Evolutionary conservation across 306 rosid genomes (phyloP).

Genomic region (Begonia peltatifolia): DNA sequence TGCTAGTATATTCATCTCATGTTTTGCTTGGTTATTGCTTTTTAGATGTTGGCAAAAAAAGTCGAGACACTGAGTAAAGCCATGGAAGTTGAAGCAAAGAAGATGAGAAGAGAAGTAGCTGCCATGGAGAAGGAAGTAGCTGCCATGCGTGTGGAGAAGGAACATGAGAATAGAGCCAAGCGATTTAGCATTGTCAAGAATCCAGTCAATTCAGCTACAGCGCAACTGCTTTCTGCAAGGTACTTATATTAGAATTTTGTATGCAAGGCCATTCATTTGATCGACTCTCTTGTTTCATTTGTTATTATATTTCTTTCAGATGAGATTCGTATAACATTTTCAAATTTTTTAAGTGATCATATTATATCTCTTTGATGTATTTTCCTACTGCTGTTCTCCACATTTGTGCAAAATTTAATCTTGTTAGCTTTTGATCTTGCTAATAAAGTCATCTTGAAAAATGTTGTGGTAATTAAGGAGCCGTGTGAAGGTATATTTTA

Average conservation of each 20-base stretch:
- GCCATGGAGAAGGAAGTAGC: slow-evolving; percentile 98
- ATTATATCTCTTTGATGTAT: no score
- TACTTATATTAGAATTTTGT: slow-evolving; percentile 11
- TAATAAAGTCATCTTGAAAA: no score
- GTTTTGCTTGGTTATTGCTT: slow-evolving; percentile 3
- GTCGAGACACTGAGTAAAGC: slow-evolving; percentile 97
- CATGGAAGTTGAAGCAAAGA: slow-evolving; percentile 99
- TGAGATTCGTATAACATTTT: no score
- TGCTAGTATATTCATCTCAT: no score
- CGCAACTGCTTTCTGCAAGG: slow-evolving; percentile 90
- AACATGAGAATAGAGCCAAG: slow-evolving; percentile 78
- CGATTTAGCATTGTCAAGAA: slow-evolving; percentile 58
- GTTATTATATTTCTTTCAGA: no score
- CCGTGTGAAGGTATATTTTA: no score
- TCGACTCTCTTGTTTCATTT: no score
- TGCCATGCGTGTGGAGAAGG: slow-evolving; percentile 98
- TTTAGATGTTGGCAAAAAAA: slow-evolving; percentile 92
- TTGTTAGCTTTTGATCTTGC: no score
- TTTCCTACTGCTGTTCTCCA: no score
- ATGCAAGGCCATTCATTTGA: neutral
- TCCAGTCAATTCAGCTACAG: slow-evolving; percentile 38
- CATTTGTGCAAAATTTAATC: no score
- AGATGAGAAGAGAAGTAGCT: slow-evolving; percentile 98
- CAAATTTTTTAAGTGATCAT: no score
- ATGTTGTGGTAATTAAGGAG: no score